Base-by-base conservation (phyloP, 1,139 yeast species). In the Candida dubliniensis region DNA sequence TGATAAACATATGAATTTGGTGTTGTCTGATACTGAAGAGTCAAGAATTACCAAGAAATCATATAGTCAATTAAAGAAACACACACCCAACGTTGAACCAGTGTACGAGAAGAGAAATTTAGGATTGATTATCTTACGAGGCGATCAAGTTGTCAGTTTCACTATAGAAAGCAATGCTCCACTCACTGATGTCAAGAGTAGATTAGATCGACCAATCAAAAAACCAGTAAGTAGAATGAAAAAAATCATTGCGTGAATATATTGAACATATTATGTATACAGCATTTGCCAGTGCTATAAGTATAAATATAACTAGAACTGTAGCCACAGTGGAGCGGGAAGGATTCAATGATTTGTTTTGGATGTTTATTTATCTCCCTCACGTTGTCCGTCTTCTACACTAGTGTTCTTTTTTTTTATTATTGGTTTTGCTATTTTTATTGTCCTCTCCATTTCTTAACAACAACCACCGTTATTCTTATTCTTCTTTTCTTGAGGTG, bases 1-100 rank as follows among this genome's bases (percentile, higher is more conserved):
- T 60, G 98, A 93, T 64, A 84, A 84, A 61, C 87, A 85, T 61
- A 84, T 91, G 84, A 93, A 93, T 62, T 63, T 93, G 36, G 96
- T 93, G 12, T 69, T 93, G 34, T 77, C 87, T 12, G 96, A 91
- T 52, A 81, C 96, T 38, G 91, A 87, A 56, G 99, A 93, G 59
- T 81, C 82, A 56, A 75, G 97, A 51, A 67, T 82, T 12, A 83
- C 96, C 4, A 84, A 81, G 55, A 82, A 82, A 52, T 77, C 82
- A 25, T 58, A 57, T 36, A 61, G 58, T 40, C 75, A 69, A 43
- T 69, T 76, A 52, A 69, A 65, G 50, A 51, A 54, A 8, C 51
- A 46, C n/a, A 45, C 40, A 35, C 10, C 18, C 5, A 25, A 32
- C 4, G 32, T 23, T 43, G 43, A 44, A 23, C 50, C 50, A 2